Conservation (phyloP, 2,329 filamentous ascomycete species). For the Aspergillus flavus region DNA sequence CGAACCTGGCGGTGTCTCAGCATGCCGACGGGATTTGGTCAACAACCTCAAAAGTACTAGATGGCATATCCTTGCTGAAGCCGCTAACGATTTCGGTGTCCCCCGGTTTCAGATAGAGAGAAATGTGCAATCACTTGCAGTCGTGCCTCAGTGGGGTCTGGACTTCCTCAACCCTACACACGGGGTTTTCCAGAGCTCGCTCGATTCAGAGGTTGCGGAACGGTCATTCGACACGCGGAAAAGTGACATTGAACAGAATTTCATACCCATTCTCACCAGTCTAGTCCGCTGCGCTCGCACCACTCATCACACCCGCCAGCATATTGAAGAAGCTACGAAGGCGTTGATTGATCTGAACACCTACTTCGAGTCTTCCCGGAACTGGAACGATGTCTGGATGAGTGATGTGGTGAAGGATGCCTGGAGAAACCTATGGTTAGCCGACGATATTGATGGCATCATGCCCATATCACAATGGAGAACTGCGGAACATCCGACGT, state of each 20-base stretch:
- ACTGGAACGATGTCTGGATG: conserved; percentile 53
- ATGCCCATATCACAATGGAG: conserved; percentile 41
- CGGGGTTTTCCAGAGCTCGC: conserved; percentile 56
- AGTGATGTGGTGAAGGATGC: conserved; percentile 47
- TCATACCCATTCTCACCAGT: conserved; percentile 55
- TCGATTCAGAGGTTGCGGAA: conserved; percentile 53
- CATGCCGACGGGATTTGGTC: conserved; percentile 58
- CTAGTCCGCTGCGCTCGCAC: conserved; percentile 55
- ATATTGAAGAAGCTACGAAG: conserved; percentile 51
- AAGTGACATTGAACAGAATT: conserved; percentile 54
- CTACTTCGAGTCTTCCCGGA: conserved; percentile 53
- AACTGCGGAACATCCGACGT: conserved; percentile 41
- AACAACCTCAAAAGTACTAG: conserved; percentile 57
- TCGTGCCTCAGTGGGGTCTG: conserved; percentile 59
- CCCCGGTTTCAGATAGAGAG: conserved; percentile 59
- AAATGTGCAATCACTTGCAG: conserved; percentile 57
- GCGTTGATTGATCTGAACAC: conserved; percentile 53
- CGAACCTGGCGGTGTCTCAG: conserved; percentile 58
- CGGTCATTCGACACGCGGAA: conserved; percentile 49
- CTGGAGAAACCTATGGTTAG: conserved; percentile 53
- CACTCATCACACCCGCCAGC: conserved; percentile 43
- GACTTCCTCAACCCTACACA: conserved; percentile 57
- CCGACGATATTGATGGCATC: conserved; percentile 45
- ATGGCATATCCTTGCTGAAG: conserved; percentile 59
- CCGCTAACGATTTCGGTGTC: conserved; percentile 58